Conservation (phyloP, 495 filamentous ascomycete species). For the Penicillium riverlandense region DNA sequence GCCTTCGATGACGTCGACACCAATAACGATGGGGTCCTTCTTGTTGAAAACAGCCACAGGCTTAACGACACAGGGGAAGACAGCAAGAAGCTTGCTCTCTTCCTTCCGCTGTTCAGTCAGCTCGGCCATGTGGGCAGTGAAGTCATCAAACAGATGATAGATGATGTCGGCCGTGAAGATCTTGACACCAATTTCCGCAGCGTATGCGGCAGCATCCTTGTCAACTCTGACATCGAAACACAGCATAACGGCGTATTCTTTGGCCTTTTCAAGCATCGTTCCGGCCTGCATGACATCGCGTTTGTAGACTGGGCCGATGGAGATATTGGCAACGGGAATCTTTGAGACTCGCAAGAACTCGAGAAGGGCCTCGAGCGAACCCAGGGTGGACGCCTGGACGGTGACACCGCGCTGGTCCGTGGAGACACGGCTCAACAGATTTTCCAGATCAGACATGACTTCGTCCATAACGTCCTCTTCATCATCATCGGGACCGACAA, state of each 20-base stretch:
- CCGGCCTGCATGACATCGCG: constrained; percentile 96
- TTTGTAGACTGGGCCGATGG: constrained; percentile 97
- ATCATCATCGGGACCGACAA: constrained; percentile 91
- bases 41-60: constrained; percentile 98
- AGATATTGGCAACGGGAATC: constrained; percentile 95
- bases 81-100: constrained; percentile 87
- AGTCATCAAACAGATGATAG: constrained; percentile 95
- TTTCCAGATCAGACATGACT: constrained; percentile 91
- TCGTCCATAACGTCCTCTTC: constrained; percentile 96
- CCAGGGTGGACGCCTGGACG: constrained; percentile 95
- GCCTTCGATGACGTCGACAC: constrained; percentile 91
- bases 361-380: constrained; percentile 91
- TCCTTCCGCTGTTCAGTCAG: constrained; percentile 88
- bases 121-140: constrained; percentile 86
- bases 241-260: constrained; percentile 96
- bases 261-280: constrained; percentile 93
- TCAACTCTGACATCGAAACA: constrained; percentile 99
- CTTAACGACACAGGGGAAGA: constrained; percentile 89
- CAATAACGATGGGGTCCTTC: constrained; percentile 90
- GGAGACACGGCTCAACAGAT: constrained; percentile 80
- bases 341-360: constrained; percentile 93
- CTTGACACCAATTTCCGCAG: constrained; percentile 92
- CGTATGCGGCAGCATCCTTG: constrained; percentile 87
- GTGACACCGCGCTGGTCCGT: constrained; percentile 89
- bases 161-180: constrained; percentile 99